phyloP scores from a whole-genome alignment of 23 red algal species.

The Gracilariopsis chorda region DNA sequence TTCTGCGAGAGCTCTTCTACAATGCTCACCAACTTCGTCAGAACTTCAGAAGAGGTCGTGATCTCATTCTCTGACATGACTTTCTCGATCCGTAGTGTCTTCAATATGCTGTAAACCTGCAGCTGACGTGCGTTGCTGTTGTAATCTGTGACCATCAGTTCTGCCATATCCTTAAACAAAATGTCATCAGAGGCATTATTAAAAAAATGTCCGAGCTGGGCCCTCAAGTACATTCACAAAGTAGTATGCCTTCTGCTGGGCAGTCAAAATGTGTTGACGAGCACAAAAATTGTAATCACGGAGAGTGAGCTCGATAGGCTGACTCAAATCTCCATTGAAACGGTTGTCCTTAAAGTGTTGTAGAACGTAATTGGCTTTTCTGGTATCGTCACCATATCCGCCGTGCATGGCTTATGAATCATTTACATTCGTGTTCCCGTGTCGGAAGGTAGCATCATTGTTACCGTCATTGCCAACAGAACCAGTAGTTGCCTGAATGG shows the following conservation, averaged over 20 bases:
- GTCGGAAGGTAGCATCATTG: no score
- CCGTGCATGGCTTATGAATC: no score
- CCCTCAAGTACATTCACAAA: conserved; percentile 19
- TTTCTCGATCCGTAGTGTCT: conserved; percentile 3
- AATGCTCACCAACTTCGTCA: conserved; percentile 6
- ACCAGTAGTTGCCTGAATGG: no score
- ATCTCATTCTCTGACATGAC: conserved; percentile 50
- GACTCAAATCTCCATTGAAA: conserved; percentile 10
- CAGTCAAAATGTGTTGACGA: not conserved
- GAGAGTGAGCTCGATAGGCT: conserved; percentile 28
- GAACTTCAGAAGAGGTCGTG: not conserved
- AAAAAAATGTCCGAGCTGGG: conserved; percentile 43
- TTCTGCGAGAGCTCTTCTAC: not conserved
- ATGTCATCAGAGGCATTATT: conserved; percentile 24
- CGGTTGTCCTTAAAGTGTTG: conserved; percentile 41
- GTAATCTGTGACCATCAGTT: not conserved
- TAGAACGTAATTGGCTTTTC: conserved; percentile 8
- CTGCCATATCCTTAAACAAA: not conserved
- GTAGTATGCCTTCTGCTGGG: conserved; percentile 33
- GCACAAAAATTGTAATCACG: conserved; percentile 25
- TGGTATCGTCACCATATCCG: not conserved
- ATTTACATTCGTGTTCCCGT: no score
- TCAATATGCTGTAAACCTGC: not conserved
- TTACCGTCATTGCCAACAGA: no score
- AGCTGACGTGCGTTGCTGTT: conserved; percentile 11